phyloP scores from a whole-genome alignment of 148 eudicot species.

The Cornus controversa region DNA sequence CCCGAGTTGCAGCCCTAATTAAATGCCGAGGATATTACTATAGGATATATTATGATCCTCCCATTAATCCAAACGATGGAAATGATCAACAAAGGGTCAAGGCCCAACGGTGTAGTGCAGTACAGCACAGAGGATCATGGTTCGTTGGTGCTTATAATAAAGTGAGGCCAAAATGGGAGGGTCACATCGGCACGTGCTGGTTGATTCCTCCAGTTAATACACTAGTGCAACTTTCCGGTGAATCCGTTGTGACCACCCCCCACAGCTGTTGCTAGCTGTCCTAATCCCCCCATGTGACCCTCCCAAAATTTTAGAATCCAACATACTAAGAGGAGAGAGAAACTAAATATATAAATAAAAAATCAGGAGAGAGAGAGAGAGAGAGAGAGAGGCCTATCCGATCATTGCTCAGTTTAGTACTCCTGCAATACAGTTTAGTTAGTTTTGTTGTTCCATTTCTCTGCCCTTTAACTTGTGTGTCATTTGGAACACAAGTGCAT shows the following conservation, averaged over 20 bases:
- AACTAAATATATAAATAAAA: too few relatives aligned
- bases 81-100: too few relatives aligned
- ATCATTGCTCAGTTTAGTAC: neutral
- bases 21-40: too few relatives aligned
- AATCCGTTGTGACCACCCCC: conserved; percentile 16
- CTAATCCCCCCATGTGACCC: conserved; percentile 18
- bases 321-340: neutral
- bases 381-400: neutral
- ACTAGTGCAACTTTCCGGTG: conserved; percentile 1
- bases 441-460: too few relatives aligned
- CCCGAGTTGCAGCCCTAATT: too few relatives aligned
- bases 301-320: neutral
- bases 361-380: too few relatives aligned
- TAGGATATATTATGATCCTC: too few relatives aligned
- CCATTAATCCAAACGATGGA: too few relatives aligned
- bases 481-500: neutral
- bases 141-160: neutral
- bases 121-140: too few relatives aligned
- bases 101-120: too few relatives aligned
- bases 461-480: neutral
- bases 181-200: conserved; percentile 76
- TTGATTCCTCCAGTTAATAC: conserved; percentile 36
- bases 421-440: neutral
- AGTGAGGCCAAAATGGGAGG: neutral
- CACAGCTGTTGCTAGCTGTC: conserved; percentile 81